Conservation (phyloP, 2,329 filamentous ascomycete genomes). For the Botryotinia calthae region DNA sequence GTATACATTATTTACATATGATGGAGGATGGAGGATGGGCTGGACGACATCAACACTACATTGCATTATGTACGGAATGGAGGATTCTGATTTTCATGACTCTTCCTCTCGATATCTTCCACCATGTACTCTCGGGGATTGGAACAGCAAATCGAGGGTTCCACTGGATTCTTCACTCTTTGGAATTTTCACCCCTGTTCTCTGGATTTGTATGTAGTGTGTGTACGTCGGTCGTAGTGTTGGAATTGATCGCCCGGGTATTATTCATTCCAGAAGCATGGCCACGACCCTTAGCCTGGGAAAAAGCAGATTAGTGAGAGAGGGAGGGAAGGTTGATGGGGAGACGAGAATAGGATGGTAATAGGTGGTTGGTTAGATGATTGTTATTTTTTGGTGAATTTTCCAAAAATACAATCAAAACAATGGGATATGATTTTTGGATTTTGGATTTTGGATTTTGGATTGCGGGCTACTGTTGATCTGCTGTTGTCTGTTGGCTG, state of each 20-base stretch:
- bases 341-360: too few relatives aligned
- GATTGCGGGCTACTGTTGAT: not conserved
- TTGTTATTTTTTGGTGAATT: not conserved
- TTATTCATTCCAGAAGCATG: conserved; percentile 7
- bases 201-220: too few relatives aligned
- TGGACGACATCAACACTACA: not conserved
- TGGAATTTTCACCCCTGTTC: not conserved
- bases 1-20: too few relatives aligned
- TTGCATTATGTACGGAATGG: not conserved
- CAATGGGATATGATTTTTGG: not conserved
- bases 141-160: not conserved
- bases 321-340: not conserved
- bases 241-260: conserved; percentile 9
- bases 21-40: too few relatives aligned
- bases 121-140: too few relatives aligned
- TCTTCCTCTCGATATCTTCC: not conserved
- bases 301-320: not conserved
- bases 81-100: not conserved
- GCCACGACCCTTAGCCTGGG: not conserved
- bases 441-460: not conserved
- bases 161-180: not conserved
- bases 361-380: not conserved
- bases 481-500: not conserved
- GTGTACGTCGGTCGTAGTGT: not conserved
- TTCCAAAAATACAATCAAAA: not conserved